Evolutionary conservation across 139 green algal species (phyloP).

Genomic region (Micromonas pusilla): DNA sequence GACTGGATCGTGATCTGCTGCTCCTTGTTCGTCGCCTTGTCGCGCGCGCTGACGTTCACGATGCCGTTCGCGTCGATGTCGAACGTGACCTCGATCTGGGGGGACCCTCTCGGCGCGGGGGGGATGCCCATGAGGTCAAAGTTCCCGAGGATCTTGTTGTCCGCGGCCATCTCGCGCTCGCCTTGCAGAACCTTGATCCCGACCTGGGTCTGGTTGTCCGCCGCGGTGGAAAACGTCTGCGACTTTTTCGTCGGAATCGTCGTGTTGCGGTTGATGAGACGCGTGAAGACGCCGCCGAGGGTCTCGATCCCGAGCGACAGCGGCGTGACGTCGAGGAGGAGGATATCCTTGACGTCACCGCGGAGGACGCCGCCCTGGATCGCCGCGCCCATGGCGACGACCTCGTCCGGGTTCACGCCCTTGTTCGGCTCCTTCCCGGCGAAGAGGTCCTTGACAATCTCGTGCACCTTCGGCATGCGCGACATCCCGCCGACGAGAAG

Average conservation of each 20-base stretch:
- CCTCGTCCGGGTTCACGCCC: conserved; percentile 97
- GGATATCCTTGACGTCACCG: conserved; percentile 95
- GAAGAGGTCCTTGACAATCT: conserved; percentile 92
- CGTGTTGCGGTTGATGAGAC: conserved; percentile 97
- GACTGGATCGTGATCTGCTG: conserved; percentile 85
- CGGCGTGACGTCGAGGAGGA: conserved; percentile 97
- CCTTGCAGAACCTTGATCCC: conserved; percentile 99
- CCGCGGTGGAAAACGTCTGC: conserved; percentile 85
- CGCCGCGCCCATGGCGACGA: conserved; percentile 92
- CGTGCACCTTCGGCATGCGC: conserved; percentile 92
- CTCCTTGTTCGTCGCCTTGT: conserved; percentile 93
- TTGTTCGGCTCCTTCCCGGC: conserved; percentile 66
- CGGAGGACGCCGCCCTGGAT: conserved; percentile 93
- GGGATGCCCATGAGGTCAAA: conserved; percentile 94
- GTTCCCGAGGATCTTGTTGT: conserved; percentile 98
- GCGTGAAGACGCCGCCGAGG: conserved; percentile 96
- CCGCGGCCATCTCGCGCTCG: conserved; percentile 96
- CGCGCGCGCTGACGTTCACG: conserved; percentile 79
- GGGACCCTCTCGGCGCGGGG: conserved; percentile 83
- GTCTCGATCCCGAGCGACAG: conserved; percentile 98
- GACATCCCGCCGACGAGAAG: conserved; percentile 97
- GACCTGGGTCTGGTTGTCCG: conserved; percentile 94
- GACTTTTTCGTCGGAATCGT: conserved; percentile 98
- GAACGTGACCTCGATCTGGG: conserved; percentile 96
- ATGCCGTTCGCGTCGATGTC: conserved; percentile 86